A percentile compares a stretch with the other conserved stretches of the same genome.
Conservation (phyloP, 805 yeast genomes). For the Brettanomyces bruxellensis region DNA sequence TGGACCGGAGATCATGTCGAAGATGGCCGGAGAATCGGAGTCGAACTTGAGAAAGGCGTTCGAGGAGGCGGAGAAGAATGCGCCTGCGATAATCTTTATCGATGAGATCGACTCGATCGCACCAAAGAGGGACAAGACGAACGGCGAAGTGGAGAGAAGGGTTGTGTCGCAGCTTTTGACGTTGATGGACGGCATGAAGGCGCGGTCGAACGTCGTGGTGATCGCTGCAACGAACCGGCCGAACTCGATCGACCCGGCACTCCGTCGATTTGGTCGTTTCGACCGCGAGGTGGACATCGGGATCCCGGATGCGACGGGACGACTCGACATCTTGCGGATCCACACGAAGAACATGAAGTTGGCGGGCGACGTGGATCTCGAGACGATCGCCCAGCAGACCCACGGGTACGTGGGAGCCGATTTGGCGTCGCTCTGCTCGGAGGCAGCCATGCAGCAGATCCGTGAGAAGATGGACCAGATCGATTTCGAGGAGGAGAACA, state of each 20-base stretch:
- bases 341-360: slow-evolving; percentile 99
- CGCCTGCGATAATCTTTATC: slow-evolving; percentile 94
- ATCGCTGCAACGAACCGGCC: slow-evolving; percentile 96
- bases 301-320: slow-evolving; percentile 96
- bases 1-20: slow-evolving; percentile 99
- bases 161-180: slow-evolving; percentile 97
- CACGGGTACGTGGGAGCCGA: slow-evolving; percentile 99
- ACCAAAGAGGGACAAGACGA: slow-evolving; percentile 99
- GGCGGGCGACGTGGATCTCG: slow-evolving; percentile 90
- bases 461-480: slow-evolving; percentile 99
- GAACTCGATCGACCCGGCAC: slow-evolving; percentile 77
- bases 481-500: slow-evolving; percentile 91
- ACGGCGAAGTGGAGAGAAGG: slow-evolving; percentile 99
- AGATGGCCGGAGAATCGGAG: slow-evolving; percentile 99
- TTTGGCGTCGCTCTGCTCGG: slow-evolving; percentile 97
- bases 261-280: slow-evolving; percentile 79
- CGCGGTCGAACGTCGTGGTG: slow-evolving; percentile 96
- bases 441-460: slow-evolving; percentile 99
- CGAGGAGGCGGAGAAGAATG: slow-evolving; percentile 98
- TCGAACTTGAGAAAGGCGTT: slow-evolving; percentile 95
- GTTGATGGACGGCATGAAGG: slow-evolving; percentile 99
- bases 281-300: slow-evolving; percentile 85
- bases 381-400: slow-evolving; percentile 92
- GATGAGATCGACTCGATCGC: slow-evolving; percentile 99
- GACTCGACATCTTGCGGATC: slow-evolving; percentile 92